Evolutionary conservation across 345 rosid genomes (phyloP).

Genomic region (Salix dunnii): DNA sequence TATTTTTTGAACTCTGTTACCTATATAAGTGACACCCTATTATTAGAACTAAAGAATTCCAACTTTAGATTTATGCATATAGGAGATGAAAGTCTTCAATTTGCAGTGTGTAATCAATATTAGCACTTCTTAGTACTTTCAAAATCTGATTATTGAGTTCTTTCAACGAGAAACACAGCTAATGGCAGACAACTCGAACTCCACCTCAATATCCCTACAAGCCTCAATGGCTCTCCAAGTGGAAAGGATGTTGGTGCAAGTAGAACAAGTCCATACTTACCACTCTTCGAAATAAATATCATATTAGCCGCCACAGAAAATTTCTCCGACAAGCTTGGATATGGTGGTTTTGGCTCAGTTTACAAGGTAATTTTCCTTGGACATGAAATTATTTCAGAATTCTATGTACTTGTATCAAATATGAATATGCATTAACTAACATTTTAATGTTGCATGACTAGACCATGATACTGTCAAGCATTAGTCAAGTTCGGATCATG

Average conservation of each 20-base stretch:
- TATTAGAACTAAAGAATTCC: neutral
- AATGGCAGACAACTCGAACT: no score
- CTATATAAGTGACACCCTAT: neutral
- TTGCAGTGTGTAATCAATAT: no score
- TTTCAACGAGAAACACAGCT: no score
- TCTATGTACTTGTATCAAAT: neutral
- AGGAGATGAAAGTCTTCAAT: no score
- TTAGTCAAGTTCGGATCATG: no score
- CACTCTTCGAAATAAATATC: conserved; percentile 8
- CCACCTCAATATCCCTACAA: no score
- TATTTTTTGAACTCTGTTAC: neutral
- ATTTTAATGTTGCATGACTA: no score
- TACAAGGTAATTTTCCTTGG: conserved; percentile 25
- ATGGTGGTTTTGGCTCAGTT: conserved; percentile 43
- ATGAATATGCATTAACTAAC: neutral
- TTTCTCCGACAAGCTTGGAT: conserved; percentile 35
- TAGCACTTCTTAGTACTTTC: no score
- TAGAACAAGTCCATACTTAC: neutral
- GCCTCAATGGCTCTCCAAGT: neutral
- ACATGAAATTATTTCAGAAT: neutral
- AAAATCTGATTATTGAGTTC: no score
- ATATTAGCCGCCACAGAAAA: conserved; percentile 29
- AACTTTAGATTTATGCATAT: no score
- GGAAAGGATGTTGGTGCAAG: neutral
- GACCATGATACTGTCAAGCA: no score